Conservation (phyloP, 2,329 filamentous ascomycete species). For the Teratosphaeria viscida region DNA sequence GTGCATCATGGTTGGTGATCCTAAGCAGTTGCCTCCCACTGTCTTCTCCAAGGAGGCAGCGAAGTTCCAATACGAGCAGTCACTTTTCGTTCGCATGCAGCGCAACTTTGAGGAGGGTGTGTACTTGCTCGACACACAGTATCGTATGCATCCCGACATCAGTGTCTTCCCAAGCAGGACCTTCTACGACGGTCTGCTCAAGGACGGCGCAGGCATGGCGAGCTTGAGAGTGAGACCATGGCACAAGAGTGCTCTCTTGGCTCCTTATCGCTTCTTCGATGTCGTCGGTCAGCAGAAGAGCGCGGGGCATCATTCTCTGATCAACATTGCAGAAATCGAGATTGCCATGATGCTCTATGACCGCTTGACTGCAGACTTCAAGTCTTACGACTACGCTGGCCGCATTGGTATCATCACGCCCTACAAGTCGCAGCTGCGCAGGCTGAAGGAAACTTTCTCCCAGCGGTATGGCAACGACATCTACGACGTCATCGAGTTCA, state of each 20-base stretch:
- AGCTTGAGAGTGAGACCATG: conserved; percentile 66
- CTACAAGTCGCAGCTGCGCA: conserved; percentile 84
- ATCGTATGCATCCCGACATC: conserved; percentile 98
- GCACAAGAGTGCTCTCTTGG: conserved; percentile 72
- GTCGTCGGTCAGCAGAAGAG: conserved; percentile 78
- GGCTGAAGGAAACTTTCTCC: conserved; percentile 66
- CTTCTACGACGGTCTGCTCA: conserved; percentile 81
- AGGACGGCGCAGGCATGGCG: conserved; percentile 78
- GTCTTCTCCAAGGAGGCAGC: conserved; percentile 90
- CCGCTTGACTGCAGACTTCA: conserved; percentile 61
- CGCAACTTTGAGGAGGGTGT: conserved; percentile 78
- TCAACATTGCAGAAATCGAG: conserved; percentile 79
- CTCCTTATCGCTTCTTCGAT: conserved; percentile 95
- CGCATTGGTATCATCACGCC: conserved; percentile 97
- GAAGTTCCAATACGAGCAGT: conserved; percentile 91
- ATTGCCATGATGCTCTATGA: conserved; percentile 79
- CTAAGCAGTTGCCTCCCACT: conserved; percentile 91
- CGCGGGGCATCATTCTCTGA: conserved; percentile 82
- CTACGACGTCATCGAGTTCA: conserved; percentile 79
- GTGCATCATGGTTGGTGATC: conserved; percentile 94
- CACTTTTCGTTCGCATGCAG: conserved; percentile 97
- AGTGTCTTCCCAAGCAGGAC: conserved; percentile 79
- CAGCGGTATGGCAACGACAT: conserved; percentile 64
- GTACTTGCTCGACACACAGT: conserved; percentile 92
- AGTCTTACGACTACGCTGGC: conserved; percentile 42